phyloP scores from a whole-genome alignment of 306 rosid species.

The Quillaja saponaria region DNA sequence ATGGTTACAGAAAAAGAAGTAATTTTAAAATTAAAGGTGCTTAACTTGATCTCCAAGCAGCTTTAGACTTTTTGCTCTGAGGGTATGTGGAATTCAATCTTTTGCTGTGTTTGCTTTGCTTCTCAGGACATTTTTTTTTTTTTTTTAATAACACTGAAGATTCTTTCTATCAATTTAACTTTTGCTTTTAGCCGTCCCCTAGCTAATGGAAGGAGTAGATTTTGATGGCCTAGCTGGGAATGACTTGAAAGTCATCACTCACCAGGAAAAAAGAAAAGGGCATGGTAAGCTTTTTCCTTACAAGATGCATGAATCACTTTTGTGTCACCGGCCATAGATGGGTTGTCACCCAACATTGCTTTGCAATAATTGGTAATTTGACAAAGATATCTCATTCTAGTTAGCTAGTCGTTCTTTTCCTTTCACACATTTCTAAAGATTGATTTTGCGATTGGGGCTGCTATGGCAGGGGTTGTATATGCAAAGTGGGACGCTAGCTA shows the following conservation, averaged over 20 bases:
- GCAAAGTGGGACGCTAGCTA: slow-evolving; percentile 17
- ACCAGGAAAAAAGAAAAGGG: no score
- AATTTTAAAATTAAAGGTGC: slow-evolving; percentile 37
- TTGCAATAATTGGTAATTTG: slow-evolving; percentile 42
- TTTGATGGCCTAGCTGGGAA: slow-evolving; percentile 4
- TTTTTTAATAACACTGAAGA: slow-evolving; percentile 42
- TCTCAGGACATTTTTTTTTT: slow-evolving; percentile 24
- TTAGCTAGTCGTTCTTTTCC: slow-evolving; percentile 25
- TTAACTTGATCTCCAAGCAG: slow-evolving; percentile 59
- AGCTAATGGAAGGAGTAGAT: no score
- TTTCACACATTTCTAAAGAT: slow-evolving; percentile 46
- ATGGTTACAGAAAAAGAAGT: slow-evolving; percentile 4
- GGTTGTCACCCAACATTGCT: slow-evolving; percentile 27
- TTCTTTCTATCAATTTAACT: slow-evolving; percentile 42
- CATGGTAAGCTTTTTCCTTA: slow-evolving; percentile 28
- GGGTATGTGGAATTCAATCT: slow-evolving; percentile 18
- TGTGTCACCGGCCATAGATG: slow-evolving; percentile 46
- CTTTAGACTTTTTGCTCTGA: slow-evolving; percentile 41
- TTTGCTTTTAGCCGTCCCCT: slow-evolving; percentile 41
- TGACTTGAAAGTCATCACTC: slow-evolving; percentile 6
- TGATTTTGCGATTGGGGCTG: slow-evolving; percentile 5
- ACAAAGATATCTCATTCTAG: slow-evolving; percentile 49
- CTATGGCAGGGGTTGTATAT: background rate
- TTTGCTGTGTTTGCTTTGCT: slow-evolving; percentile 37
- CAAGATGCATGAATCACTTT: slow-evolving; percentile 43